Conservation (phyloP, 2,329 filamentous ascomycete species). For the Penicillium sclerotigenum region DNA sequence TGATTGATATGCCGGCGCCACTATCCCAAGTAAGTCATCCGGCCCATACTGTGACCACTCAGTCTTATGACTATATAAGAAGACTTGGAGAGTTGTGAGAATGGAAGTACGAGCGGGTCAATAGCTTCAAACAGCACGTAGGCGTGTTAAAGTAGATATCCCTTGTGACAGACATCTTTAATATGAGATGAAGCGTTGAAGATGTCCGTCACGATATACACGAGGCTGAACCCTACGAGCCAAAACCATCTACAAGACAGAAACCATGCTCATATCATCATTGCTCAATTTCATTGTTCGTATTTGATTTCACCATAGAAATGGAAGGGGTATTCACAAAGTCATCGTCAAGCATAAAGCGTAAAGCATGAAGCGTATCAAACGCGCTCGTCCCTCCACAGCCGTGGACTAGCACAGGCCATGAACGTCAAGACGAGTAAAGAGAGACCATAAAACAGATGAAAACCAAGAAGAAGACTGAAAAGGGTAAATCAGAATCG, state of each 20-base stretch:
- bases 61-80: not conserved
- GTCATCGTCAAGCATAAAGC: constrained; percentile 31
- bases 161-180: not conserved
- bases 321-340: constrained; percentile 21
- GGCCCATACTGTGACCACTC: not conserved
- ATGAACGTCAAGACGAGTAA: not conserved
- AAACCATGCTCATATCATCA: not conserved
- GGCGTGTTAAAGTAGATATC: not conserved
- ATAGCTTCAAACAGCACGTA: not conserved
- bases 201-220: not conserved
- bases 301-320: not conserved
- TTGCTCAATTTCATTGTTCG: not conserved
- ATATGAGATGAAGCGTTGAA: no score
- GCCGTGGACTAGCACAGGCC: constrained; percentile 5
- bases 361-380: constrained; percentile 4
- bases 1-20: not conserved
- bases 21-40: not conserved
- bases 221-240: not conserved
- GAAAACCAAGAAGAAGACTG: not conserved
- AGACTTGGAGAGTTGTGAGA: not conserved
- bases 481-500: not conserved
- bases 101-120: not conserved
- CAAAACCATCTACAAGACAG: not conserved
- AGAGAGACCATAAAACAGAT: not conserved
- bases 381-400: not conserved